These are phyloP conservation scores for Misopates orontium DNA, from an alignment of 257 asterid genomes.

Conservation along the genomic window DNA sequence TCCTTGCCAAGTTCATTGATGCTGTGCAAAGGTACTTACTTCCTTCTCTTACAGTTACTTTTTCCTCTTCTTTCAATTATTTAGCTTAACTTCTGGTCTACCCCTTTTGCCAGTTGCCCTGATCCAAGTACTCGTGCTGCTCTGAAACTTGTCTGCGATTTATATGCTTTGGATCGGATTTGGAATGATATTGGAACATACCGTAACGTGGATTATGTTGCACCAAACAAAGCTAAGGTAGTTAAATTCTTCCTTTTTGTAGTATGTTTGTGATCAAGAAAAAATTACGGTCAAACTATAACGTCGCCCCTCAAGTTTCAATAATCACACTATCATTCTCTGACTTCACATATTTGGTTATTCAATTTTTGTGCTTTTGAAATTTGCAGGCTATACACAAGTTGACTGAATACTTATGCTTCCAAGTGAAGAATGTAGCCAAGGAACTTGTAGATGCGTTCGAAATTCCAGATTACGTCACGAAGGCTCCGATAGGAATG, in stretches of 20 bases:
- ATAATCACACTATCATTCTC: not conserved
- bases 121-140: constrained; percentile 70
- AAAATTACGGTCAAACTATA: not conserved
- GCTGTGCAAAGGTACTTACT: constrained; percentile 64
- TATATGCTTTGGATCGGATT: constrained; percentile 89
- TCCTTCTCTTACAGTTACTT: constrained; percentile 5
- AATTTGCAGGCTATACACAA: constrained; percentile 90
- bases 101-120: constrained; percentile 60
- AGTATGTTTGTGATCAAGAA: not conserved
- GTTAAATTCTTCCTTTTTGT: constrained; percentile 12
- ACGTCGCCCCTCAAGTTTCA: not conserved
- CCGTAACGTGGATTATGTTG: constrained; percentile 93
- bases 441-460: constrained; percentile 90
- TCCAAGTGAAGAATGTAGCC: constrained; percentile 83
- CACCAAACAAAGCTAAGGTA: constrained; percentile 99
- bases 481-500: constrained; percentile 88
- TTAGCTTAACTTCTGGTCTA: constrained; percentile 18
- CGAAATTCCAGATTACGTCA: constrained; percentile 92
- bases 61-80: not conserved
- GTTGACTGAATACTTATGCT: constrained; percentile 74
- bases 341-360: too few species aligned
- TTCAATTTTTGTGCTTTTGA: not conserved
- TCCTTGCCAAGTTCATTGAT: constrained; percentile 81
- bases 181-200: constrained; percentile 98
- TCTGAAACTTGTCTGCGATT: constrained; percentile 85